Base-by-base conservation (phyloP, 176 grass and related monocot species). In the Rhipidocladum racemiflorum region DNA sequence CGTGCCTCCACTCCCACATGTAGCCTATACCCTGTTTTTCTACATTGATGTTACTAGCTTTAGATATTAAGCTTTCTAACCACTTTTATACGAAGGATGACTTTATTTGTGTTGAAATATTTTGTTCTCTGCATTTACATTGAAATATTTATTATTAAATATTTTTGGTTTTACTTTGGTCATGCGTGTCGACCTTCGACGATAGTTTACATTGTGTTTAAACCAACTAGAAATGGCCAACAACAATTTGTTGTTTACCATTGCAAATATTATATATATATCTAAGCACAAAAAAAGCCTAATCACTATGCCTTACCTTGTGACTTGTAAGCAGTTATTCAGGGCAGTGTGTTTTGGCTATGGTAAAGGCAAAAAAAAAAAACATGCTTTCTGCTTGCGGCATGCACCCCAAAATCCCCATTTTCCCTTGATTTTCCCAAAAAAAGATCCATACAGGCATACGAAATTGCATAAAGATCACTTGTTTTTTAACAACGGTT, bases 1-100 rank as follows among this genome's bases (percentile, higher is more conserved):
- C 68, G 88, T 98, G 79, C 87, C 93, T 75, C 95, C 95, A 49
- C 95, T 98, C 36, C 95, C 92, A 70, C 95, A 98, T 90, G 92
- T 98, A 88, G 62, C 5, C 80, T 74, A 67, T 62, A 7, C 25
- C 40, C 83, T 13, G 48, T 9, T 76, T 32, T 81, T 78, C 64
- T 70, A 12, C 18, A 20, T 60, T 67, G 12, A 23, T 77, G 20
- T 55, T 18, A 68, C 21, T 86, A 20, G 6, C 53, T 70, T 77
- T 82, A 29, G 36, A 88, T 12, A 77, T 67, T 35, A 28, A 42
- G 34, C 42, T 45, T 69, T 8, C 18, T 30, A 30, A 74, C 50
- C 1, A 17, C 5, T 12, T 7, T 65, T 54, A 29, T 53, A 61
- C 44, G 18, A 75, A 70, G 21, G 27, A 38, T 49, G 10, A 75